Percentiles rank a stretch among this genome's conserved stretches.
Conservation (phyloP, 768 basidiomycete species). For the Tubosaeta sp. region DNA sequence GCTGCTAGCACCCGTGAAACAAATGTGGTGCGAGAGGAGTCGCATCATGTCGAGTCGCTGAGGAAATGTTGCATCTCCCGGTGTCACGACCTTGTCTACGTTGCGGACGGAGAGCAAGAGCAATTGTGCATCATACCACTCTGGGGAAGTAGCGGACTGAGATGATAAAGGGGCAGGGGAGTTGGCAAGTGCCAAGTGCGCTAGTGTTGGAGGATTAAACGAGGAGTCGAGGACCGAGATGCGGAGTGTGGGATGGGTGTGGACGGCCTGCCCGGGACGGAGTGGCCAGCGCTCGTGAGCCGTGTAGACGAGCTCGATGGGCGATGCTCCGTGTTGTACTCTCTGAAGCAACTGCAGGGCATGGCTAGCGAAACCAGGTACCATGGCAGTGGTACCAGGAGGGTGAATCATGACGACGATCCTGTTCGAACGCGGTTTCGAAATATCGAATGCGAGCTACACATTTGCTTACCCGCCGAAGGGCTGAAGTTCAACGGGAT, state of each 20-base stretch:
- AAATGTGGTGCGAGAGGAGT: slow-evolving; percentile 53
- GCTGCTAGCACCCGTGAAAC: neutral
- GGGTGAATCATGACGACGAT: slow-evolving; percentile 7
- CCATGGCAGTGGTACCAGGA: neutral
- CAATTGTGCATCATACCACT: slow-evolving; percentile 65
- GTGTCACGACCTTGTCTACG: slow-evolving; percentile 73
- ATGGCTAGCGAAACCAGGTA: slow-evolving; percentile 19
- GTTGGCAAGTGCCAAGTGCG: slow-evolving; percentile 76
- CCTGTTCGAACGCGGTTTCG: neutral
- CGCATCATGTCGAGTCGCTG: slow-evolving; percentile 88
- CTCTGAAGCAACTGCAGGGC: slow-evolving; percentile 19
- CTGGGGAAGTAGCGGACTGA: neutral
- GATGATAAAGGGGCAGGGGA: slow-evolving; percentile 26
- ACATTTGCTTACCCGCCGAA: slow-evolving; percentile 1
- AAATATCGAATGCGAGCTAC: neutral
- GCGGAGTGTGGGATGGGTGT: slow-evolving; percentile 31
- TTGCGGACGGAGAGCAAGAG: slow-evolving; percentile 83
- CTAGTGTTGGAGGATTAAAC: slow-evolving; percentile 87
- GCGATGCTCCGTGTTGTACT: slow-evolving; percentile 43
- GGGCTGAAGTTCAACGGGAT: neutral
- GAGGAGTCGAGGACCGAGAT: slow-evolving; percentile 86
- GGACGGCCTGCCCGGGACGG: slow-evolving; percentile 23
- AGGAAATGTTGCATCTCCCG: slow-evolving; percentile 66
- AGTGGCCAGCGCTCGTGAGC: slow-evolving; percentile 67
- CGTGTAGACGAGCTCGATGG: slow-evolving; percentile 57